These are phyloP conservation scores for Fagus crenata DNA, from an alignment of 306 rosid species.

Conservation along the genomic window DNA sequence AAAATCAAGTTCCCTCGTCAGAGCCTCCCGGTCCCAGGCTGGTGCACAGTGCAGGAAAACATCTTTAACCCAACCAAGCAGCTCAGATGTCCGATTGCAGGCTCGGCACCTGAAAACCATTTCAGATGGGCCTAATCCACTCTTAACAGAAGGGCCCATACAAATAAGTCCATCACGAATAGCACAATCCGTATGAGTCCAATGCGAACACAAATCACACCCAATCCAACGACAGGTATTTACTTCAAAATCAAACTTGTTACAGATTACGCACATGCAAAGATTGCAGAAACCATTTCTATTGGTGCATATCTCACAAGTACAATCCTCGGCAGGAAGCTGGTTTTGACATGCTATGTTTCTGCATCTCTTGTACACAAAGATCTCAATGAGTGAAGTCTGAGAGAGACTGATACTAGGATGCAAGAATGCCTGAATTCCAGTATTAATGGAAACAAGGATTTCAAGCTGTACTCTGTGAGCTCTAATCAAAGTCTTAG, in stretches of 20 bases:
- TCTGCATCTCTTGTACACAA: conserved; percentile 87
- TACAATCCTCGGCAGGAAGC: conserved; percentile 94
- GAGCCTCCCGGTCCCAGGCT: conserved; percentile 86
- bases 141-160: conserved; percentile 74
- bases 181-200: conserved; percentile 99
- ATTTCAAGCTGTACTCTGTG: conserved; percentile 94
- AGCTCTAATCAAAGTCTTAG: conserved; percentile 78
- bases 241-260: conserved; percentile 98
- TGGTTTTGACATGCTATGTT: conserved; percentile 90
- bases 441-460: conserved; percentile 87
- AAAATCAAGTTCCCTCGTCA: conserved; percentile 86
- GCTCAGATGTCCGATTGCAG: conserved; percentile 90
- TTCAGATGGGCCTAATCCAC: conserved; percentile 75
- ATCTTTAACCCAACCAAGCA: conserved; percentile 97
- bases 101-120: conserved; percentile 97
- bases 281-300: conserved; percentile 97
- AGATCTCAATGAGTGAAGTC: conserved; percentile 79
- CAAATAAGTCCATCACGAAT: conserved; percentile 83
- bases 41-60: conserved; percentile 96
- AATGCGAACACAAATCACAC: conserved; percentile 93
- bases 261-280: conserved; percentile 96
- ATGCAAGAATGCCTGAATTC: conserved; percentile 94
- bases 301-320: conserved; percentile 79
- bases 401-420: conserved; percentile 87
- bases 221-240: conserved; percentile 99